Base-by-base conservation (phyloP, 176 grass and related monocot species). In the Lolium multiflorum region DNA sequence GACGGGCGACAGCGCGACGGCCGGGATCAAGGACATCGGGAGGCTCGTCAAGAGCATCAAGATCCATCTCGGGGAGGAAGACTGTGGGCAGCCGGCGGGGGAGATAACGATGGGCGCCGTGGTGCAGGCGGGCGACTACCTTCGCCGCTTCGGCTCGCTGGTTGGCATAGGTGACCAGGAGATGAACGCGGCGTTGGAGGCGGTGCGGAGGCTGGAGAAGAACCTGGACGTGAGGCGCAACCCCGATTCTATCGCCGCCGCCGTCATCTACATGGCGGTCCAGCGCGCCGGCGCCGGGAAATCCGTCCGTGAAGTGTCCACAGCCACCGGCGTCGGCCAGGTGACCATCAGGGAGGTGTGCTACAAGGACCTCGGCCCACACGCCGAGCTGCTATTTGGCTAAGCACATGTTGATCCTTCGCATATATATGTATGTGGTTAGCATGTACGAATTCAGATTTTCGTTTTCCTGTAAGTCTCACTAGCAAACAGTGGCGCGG, bases 191-290 rank as follows among this genome's bases (percentile, higher is more conserved):
- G 76, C 71, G 37, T n/a, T 59, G 76, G 57, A 80, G 76, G 89
- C 89, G 11, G 85, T 76, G 20, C 11, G 11, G 10, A 83, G 81
- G 85, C 24, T 87, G 76, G 81, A 91, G 20, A 76, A 91, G 47
- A 44, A 72, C 20, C 59, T 91, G 49, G 89, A 91, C 68, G 81
- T 91, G 37, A 76, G 85, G 2, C 84, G 68, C 49, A 91, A 84
- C 76, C 89, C 89, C 0, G 76, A 84, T 11, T 91, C 85, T 41
- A 84, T 86, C 39, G 85, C 89, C 7, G 89, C 89, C 38, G 85
- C 81, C 39, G 54, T 91, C 85, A 80, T 91, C 25, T 87, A 69
- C 81, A 87, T 91, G 89, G 59, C 75, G 16, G 37, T 60, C 25
- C 59, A 73, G 18, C 75, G 49, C 0, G 2, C 38, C 6, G 59